Conservation (phyloP, 768 basidiomycete species). For the Lactarius sanguifluus region DNA sequence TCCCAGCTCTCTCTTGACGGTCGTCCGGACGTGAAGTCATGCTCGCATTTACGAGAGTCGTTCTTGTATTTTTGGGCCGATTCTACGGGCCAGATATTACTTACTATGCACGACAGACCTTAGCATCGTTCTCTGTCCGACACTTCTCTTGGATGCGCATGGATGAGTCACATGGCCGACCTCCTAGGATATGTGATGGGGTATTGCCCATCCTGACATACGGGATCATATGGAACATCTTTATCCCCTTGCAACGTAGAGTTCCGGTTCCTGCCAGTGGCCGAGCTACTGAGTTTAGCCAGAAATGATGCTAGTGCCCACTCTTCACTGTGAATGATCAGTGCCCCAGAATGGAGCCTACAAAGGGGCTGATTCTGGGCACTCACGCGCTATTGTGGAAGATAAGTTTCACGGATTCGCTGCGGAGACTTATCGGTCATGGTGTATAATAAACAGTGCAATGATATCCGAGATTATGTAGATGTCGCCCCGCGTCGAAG, state of each 20-base stretch:
- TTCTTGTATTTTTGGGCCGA: background rate
- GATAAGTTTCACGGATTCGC: constrained; percentile 17
- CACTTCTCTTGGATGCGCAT: background rate
- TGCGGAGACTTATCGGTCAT: constrained; percentile 5
- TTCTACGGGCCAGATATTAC: constrained; percentile 7
- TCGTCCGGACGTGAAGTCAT: constrained; percentile 2
- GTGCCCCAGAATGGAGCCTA: constrained; percentile 18
- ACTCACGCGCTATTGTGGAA: background rate
- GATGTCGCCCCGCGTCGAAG: constrained; percentile 20
- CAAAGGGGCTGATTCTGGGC: constrained; percentile 4
- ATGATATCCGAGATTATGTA: constrained; percentile 10
- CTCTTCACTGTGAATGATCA: constrained; percentile 22
- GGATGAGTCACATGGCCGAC: constrained; percentile 3
- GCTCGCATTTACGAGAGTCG: constrained; percentile 7
- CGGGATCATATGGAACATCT: background rate
- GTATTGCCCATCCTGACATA: background rate
- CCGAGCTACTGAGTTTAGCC: constrained; percentile 19
- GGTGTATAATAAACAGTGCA: constrained; percentile 13
- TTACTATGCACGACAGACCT: background rate
- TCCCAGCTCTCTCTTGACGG: constrained; percentile 20
- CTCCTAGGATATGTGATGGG: background rate
- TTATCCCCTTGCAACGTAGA: background rate
- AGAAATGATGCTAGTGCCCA: background rate
- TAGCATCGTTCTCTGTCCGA: background rate
- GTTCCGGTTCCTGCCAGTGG: constrained; percentile 20